Evolutionary conservation across 768 basidiomycete species (phyloP).

Genomic region (Sporobolomyces roseus): DNA sequence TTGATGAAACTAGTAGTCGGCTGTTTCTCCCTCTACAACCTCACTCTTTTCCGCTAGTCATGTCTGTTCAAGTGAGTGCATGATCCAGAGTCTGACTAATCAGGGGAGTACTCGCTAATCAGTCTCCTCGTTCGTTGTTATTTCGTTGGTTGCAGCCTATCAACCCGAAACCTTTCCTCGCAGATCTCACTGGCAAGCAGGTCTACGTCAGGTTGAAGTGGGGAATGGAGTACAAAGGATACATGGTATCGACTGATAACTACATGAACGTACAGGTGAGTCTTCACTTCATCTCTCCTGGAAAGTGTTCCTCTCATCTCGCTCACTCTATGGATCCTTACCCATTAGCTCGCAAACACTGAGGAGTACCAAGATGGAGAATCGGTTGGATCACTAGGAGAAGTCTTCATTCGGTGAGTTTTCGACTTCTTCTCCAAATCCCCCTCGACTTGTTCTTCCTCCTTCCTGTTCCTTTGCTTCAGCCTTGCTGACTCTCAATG

Average conservation of each 20-base stretch:
- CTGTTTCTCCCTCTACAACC: background rate
- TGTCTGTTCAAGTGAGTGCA: slow-evolving; percentile 22
- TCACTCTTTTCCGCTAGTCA: background rate
- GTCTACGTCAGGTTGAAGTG: slow-evolving; percentile 95
- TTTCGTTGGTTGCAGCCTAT: slow-evolving; percentile 74
- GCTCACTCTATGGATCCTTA: background rate
- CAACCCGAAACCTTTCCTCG: slow-evolving; percentile 98
- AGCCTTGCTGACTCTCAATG: no score
- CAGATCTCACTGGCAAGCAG: slow-evolving; percentile 95
- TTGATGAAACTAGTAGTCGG: background rate
- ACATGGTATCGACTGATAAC: slow-evolving; percentile 95
- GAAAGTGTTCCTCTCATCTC: background rate
- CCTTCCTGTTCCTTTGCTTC: no score
- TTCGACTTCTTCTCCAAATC: no score
- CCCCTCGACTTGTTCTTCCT: no score
- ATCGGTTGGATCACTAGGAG: slow-evolving; percentile 93
- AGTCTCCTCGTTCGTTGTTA: no score
- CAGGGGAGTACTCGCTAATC: no score
- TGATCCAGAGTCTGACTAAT: background rate
- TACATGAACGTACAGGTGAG: slow-evolving; percentile 97
- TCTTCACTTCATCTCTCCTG: background rate
- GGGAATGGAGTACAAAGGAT: slow-evolving; percentile 99
- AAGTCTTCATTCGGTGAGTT: slow-evolving; percentile 91
- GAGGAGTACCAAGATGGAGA: slow-evolving; percentile 96
- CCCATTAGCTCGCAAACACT: slow-evolving; percentile 83